Evolutionary conservation across 208 protist species (phyloP), one percentile per base, ranked within the genome.

Genomic region (Wallacemonas sp.): DNA sequence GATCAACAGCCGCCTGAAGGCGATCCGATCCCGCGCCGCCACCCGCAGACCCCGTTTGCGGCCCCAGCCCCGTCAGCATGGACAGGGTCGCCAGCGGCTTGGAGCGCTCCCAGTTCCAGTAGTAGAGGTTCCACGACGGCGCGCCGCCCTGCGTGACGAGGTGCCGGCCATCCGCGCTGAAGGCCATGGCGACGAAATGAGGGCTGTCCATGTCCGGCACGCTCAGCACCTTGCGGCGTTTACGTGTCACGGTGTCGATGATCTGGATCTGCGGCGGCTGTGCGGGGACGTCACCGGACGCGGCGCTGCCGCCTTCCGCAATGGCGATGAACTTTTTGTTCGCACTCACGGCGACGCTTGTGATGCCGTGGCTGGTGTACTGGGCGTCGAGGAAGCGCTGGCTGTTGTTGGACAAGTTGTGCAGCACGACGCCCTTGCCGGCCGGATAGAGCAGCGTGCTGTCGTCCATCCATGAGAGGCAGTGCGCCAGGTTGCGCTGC

Each of bases 261-360:
- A 97, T 86, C 67, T 93, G 85, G 33, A 97, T 87, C 63, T 87
- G 78, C 12, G 88, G 82, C 5, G 1, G 47, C 47, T 55, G 47
- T 9, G 47, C 47, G 26, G 47, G 24, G 24, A 24, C 47, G 17
- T 55, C 47, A 24, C 23, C 47, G 5, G 47, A 19, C 9, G 47
- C 47, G 34, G 70, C 38, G 11, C 80, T 49, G 17, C 84, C 89
- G 23, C 78, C 74, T 74, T 98, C 96, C 8, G 96, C 95, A 30
- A 99, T 81, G 41, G 97, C 97, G 27, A 98, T 80, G 56, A 95
- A 99, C 69, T 98, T 98, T 38, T 93, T 90, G 70, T 98, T 98
- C 2, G 88, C 82, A 38, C 83, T 93, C 48, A 98, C 82, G 6
- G 92, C 85, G 16, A 98, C 66, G 44, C 95, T 89, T 4, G 94